Conservation (phyloP, 208 protist species). For the Herpetomonas tarakana region DNA sequence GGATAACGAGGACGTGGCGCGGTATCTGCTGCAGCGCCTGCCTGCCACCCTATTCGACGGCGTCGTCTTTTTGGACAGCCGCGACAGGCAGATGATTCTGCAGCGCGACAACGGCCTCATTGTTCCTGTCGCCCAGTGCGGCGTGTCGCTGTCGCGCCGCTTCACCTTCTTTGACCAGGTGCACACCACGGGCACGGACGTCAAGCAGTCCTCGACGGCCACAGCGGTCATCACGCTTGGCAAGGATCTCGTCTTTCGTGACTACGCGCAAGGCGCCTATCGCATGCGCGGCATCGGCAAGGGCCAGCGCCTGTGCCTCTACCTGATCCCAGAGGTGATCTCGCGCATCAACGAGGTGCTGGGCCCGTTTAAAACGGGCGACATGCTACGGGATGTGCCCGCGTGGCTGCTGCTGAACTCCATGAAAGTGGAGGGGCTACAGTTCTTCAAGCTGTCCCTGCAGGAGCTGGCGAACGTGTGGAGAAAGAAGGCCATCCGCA, state of each 20-base stretch:
- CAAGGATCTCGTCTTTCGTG: slow-evolving; percentile 96
- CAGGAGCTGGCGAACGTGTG: slow-evolving; percentile 91
- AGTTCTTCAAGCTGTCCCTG: slow-evolving; percentile 88
- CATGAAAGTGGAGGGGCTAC: slow-evolving; percentile 75
- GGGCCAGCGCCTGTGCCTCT: slow-evolving; percentile 90
- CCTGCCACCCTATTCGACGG: slow-evolving; percentile 82
- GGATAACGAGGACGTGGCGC: slow-evolving; percentile 90
- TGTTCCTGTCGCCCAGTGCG: slow-evolving; percentile 90
- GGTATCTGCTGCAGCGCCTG: slow-evolving; percentile 78
- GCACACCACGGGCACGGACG: slow-evolving; percentile 96
- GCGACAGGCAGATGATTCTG: slow-evolving; percentile 93
- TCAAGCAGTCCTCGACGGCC: slow-evolving; percentile 91
- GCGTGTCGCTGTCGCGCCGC: slow-evolving; percentile 80
- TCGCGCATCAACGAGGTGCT: slow-evolving; percentile 61
- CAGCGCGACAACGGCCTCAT: slow-evolving; percentile 78
- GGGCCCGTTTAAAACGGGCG: slow-evolving; percentile 34
- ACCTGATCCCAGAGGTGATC: slow-evolving; percentile 92
- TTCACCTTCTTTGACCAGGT: slow-evolving; percentile 96
- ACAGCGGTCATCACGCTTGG: slow-evolving; percentile 92
- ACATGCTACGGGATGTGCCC: slow-evolving; percentile 76
- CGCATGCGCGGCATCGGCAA: slow-evolving; percentile 94
- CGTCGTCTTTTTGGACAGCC: slow-evolving; percentile 93
- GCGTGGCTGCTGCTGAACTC: slow-evolving; percentile 90
- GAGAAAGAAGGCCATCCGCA: slow-evolving; percentile 79
- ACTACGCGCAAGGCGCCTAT: slow-evolving; percentile 93